Evolutionary conservation across 495 filamentous ascomycete species (phyloP), one percentile per base, ranked within the genome.

Genomic region (Hypoxylon cercidicola): DNA sequence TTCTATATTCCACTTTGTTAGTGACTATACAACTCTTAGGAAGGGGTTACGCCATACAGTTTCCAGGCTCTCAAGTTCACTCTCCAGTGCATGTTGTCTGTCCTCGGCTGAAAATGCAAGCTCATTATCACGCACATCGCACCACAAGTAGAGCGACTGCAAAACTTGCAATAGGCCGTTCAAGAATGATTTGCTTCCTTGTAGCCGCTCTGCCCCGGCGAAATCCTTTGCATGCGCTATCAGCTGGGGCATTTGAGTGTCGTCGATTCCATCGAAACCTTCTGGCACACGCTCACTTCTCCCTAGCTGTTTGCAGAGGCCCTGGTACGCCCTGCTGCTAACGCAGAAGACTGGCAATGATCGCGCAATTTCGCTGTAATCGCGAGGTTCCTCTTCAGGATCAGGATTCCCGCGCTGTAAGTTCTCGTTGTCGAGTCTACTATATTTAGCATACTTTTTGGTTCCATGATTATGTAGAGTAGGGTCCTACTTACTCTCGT

Each of bases 311-410:
- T 84, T 84, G 28, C 74, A 75, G 15, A 89, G 71, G 58, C 87
- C 87, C 66, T 88, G 86, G 61, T 87, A 89, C 0, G 80, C 85
- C 32, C 77, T 72, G 43, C 79, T 81, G 13, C 82, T 85, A 9
- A 88, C 84, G 57, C 87, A 89, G 64, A 89, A 90, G 3, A 90
- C 86, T 0, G 82, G 81, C 3, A 90, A 74, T 0, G 73, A 71
- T 1, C 62, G 69, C 0, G 84, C 85, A 4, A 89, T 68, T 44
- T 84, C 70, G 1, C 79, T 72, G 55, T 90, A 90, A 60, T 89
- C 84, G n/a, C 85, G 72, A 28, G 69, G 39, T 4, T 80, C 76
- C 0, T 72, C 51, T 4, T 75, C 71, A 0, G 79, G 81, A 51
- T 84, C 76, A 55, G 75, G 75, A 51, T 83, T 79, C 45, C 77